Evolutionary conservation across 768 basidiomycete species (phyloP), one percentile per base, ranked within the genome.

Genomic region (Podaxis mareebaensis): DNA sequence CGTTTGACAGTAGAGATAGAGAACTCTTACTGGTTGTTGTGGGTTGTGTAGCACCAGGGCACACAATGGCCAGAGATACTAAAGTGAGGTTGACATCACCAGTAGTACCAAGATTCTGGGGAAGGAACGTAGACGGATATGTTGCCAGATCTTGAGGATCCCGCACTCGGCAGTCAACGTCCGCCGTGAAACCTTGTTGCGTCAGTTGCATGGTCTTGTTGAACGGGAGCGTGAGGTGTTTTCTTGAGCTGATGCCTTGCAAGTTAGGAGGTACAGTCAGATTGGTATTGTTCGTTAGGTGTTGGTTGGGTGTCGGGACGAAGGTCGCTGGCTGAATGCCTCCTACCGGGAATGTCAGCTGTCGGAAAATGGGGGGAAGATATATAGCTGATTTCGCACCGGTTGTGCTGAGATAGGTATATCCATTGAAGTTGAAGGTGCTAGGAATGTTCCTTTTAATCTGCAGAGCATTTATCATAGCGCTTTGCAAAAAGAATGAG

Each of bases 131-230:
- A 26, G 59, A 10, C 8, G 7, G 30, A 24, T 60, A 60, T 15
- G 4, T 51, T 10, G 11, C 51, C 17, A 26, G 48, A 22, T 15
- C 59, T 38, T 52, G 48, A 10, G 48, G 15, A 17, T 60, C 11
- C 7, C 26, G 8, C 8, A 40, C 24, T 13, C 33, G 59, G 28
- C 38, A 60, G 24, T 39, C 13, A 15, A 53, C 38, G 26, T 60
- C 49, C 2, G 59, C 59, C 3, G 59, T 60, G 36, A 60, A 53
- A 13, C 51, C 51, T 53, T 60, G 59, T n/a, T 53, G 49, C 24
- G 30, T n/a, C 33, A 60, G 36, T 40, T 22, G 30, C 59, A 53
- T 60, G 20, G 49, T 60, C 38, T 60, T 60, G 17, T 60, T 52
- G 24, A 60, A 60, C 24, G 59, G 59, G 49, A 52, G 59, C 0